These are phyloP conservation scores for Breynia disticha DNA, from an alignment of 441 rosid species.

Conservation along the genomic window DNA sequence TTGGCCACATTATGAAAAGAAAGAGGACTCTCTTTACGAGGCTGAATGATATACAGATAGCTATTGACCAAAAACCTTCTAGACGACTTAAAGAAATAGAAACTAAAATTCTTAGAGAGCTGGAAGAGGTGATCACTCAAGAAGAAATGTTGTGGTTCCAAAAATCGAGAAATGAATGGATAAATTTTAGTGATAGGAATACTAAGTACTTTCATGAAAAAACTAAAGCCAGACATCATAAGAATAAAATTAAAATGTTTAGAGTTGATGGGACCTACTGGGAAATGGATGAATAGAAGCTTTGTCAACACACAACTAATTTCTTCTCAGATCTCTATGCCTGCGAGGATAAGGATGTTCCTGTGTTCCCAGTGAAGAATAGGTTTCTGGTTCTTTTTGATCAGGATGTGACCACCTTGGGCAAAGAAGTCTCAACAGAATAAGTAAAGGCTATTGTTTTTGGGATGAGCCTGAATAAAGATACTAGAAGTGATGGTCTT, in stretches of 20 bases:
- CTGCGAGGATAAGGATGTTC: too few relatives aligned
- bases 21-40: too few relatives aligned
- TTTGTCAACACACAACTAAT: background rate
- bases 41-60: too few relatives aligned
- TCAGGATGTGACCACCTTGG: too few relatives aligned
- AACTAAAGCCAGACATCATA: background rate
- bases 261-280: background rate
- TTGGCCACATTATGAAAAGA: too few relatives aligned
- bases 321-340: background rate
- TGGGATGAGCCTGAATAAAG: background rate
- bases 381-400: background rate
- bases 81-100: too few relatives aligned
- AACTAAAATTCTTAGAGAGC: too few relatives aligned
- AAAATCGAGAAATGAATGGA: background rate
- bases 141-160: conserved; percentile 1
- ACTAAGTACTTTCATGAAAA: background rate
- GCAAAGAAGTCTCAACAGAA: background rate
- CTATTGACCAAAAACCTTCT: too few relatives aligned
- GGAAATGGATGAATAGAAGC: background rate
- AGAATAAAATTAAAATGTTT: background rate
- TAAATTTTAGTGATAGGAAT: background rate
- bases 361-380: too few relatives aligned
- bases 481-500: background rate
- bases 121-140: too few relatives aligned
- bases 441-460: background rate